phyloP scores from a whole-genome alignment of 495 filamentous ascomycete genomes.

The Ramalina intermedia region DNA sequence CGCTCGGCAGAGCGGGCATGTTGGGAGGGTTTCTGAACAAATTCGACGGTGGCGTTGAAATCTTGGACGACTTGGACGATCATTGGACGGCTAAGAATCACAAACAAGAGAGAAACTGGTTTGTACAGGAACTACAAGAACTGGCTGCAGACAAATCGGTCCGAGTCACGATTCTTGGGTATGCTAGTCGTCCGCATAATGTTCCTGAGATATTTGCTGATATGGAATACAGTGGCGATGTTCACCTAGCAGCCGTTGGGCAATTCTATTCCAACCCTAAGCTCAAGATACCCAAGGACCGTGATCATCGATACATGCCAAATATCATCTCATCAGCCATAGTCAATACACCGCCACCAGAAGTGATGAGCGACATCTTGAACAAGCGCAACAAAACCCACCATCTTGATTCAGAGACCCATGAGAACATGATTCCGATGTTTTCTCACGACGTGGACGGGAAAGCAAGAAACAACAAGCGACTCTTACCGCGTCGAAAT shows the following conservation, averaged over 20 bases:
- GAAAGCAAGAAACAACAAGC: conserved; percentile 78
- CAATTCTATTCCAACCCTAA: conserved; percentile 88
- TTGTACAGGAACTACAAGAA: conserved; percentile 81
- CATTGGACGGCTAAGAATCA: conserved; percentile 96
- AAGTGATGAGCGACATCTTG: conserved; percentile 76
- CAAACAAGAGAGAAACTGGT: conserved; percentile 71
- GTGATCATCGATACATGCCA: conserved; percentile 88
- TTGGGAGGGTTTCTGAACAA: conserved; percentile 73
- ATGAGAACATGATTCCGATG: conserved; percentile 90
- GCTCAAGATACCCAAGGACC: conserved; percentile 61
- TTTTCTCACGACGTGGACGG: conserved; percentile 82
- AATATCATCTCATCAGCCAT: conserved; percentile 82
- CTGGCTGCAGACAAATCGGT: conserved; percentile 82
- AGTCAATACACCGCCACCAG: conserved; percentile 81
- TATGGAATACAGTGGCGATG: conserved; percentile 51
- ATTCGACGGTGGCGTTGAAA: conserved; percentile 85
- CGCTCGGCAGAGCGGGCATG: conserved; percentile 66
- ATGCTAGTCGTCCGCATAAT: conserved; percentile 8
- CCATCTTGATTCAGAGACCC: conserved; percentile 58
- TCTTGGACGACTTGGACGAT: conserved; percentile 83
- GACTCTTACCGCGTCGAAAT: conserved; percentile 78
- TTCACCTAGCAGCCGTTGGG: conserved; percentile 82
- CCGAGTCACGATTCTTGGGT: conserved; percentile 77
- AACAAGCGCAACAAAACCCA: conserved; percentile 91
- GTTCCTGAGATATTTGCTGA: conserved; percentile 5